Conservation (phyloP, 257 asterid species). For the Echium plantagineum region DNA sequence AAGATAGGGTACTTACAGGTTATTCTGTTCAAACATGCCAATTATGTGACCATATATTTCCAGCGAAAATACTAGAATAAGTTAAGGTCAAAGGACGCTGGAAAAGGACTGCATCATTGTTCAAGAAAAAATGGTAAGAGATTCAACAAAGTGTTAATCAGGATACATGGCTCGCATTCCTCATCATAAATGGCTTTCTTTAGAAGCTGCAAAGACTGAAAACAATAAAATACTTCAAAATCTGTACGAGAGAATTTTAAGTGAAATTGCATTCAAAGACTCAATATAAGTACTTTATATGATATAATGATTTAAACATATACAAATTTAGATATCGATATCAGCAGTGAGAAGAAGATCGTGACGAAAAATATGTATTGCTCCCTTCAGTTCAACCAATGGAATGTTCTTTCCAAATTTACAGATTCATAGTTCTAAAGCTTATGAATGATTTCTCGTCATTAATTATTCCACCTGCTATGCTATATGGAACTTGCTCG, state of each 20-base stretch:
- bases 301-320: not conserved
- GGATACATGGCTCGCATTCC: slow-evolving; percentile 92
- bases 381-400: no score
- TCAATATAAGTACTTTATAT: not conserved
- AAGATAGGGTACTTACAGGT: slow-evolving; percentile 56
- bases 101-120: not conserved
- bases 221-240: slow-evolving; percentile 18
- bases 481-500: not conserved
- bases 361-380: no score
- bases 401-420: no score
- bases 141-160: slow-evolving; percentile 17
- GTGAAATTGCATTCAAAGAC: not conserved
- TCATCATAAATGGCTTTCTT: slow-evolving; percentile 70
- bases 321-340: not conserved
- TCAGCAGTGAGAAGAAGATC: not conserved
- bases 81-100: slow-evolving; percentile 41
- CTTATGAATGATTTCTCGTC: not conserved
- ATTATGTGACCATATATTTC: slow-evolving; percentile 84
- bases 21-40: slow-evolving; percentile 97
- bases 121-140: slow-evolving; percentile 8
- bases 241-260: not conserved
- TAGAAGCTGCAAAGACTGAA: slow-evolving; percentile 79
- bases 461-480: not conserved
- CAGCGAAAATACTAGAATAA: slow-evolving; percentile 65
- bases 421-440: not conserved